These are phyloP conservation scores for Xylariaceae sp. DNA, from an alignment of 2,329 filamentous ascomycete genomes.

Conservation along the genomic window DNA sequence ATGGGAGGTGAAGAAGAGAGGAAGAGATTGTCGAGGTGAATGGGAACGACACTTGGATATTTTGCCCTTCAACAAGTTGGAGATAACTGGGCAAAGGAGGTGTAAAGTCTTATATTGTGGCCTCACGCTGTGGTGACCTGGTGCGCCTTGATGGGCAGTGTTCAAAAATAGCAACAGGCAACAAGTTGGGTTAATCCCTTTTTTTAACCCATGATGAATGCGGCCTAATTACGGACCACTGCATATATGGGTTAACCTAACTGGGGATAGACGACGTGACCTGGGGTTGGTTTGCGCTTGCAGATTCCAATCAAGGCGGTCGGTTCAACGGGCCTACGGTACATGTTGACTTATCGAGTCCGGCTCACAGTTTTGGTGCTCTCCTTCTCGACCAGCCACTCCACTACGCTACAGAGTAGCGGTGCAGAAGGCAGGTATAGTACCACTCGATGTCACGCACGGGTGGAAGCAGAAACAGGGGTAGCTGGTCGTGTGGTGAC, in stretches of 20 bases:
- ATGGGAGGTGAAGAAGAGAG: constrained; percentile 35
- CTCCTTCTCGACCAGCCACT: constrained; percentile 27
- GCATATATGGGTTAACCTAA: constrained; percentile 32
- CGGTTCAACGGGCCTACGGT: constrained; percentile 25
- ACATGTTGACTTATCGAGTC: constrained; percentile 21
- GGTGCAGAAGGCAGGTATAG: constrained; percentile 28
- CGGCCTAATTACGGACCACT: constrained; percentile 33
- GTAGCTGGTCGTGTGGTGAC: constrained; percentile 17
- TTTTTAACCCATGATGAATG: constrained; percentile 33
- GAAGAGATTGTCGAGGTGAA: constrained; percentile 36
- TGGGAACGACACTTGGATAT: constrained; percentile 49
- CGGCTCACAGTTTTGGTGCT: constrained; percentile 23
- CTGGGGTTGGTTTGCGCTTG: constrained; percentile 40
- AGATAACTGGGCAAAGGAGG: constrained; percentile 40
- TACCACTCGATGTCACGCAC: constrained; percentile 32
- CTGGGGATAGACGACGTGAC: constrained; percentile 27
- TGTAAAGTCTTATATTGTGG: constrained; percentile 56
- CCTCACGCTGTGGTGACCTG: constrained; percentile 37
- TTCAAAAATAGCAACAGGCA: constrained; percentile 39
- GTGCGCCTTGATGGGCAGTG: constrained; percentile 30
- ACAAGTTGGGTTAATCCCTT: constrained; percentile 39
- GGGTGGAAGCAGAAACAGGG: constrained; percentile 30
- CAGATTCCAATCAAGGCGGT: constrained; percentile 41
- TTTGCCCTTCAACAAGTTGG: constrained; percentile 40
- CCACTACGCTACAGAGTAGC: constrained; percentile 25